Base-by-base conservation (phyloP, 2,329 filamentous ascomycete genomes). In the Byssoonygena ceratinophila region DNA sequence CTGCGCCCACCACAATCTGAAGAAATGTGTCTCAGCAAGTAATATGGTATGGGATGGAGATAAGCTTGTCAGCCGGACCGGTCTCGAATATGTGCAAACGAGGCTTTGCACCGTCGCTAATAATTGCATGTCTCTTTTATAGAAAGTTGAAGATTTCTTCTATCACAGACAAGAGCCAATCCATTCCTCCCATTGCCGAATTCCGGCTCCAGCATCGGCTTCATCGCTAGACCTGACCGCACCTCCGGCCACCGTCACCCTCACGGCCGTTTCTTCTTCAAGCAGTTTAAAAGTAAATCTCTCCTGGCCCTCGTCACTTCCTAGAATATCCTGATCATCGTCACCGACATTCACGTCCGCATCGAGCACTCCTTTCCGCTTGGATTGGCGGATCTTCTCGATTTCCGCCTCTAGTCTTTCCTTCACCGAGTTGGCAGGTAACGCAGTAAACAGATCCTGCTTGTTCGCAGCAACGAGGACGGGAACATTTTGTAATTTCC, bases 381-480 rank as follows among this genome's bases (percentile, higher is more conserved):
- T 82, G 37, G 85, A 86, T 53, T 76, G 75, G 45, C 91, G 80
- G 49, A 97, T 84, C 46, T 84, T 80, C 23, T 83, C 81, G 55
- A 97, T 81, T 67, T 96, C 91, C 11, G 77, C 74, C 71, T 97
- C 90, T 12, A 98, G 74, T 58, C 79, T 80, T 50, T 76, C 76
- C 67, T 80, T 84, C 54, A 96, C 86, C 29, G 94, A 74, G 4
- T 79, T 77, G 0, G 86, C 80, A 0, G 92, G 92, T 48, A 96
- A 72, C 6, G 91, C 88, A 0, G 92, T 96, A 66, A 98, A 98
- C 0, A 98, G 76, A 67, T 98, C 92, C 65, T 89, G 79, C 76
- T 98, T 98, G 71, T 97, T 98, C 51, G 89, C 90, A 1, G 89
- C 90, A 31, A 98, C 74, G 32, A 98, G 76, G 6, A 98, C 77